Evolutionary conservation across 306 rosid species (phyloP), one percentile per base, ranked within the genome.

Genomic region (Gynostemma pentaphyllum): DNA sequence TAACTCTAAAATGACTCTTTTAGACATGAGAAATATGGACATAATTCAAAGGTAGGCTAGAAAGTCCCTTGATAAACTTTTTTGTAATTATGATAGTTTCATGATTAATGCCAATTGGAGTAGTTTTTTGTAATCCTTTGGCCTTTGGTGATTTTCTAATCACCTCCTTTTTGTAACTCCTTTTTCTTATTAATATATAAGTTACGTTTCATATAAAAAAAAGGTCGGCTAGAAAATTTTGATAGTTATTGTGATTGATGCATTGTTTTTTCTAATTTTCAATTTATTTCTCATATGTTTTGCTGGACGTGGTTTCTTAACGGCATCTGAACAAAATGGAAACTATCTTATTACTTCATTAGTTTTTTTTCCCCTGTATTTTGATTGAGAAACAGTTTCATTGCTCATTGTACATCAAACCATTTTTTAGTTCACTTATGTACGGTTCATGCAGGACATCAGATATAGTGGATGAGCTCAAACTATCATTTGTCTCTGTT

Each of bases 391-490:
- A 28, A 30, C 26, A 18, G 27, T 56, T 34, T 14, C 7, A 32
- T 15, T 52, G 60, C 30, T 13, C 3, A 55, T 55, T 18, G 62
- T 53, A 7, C 28, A 36, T 34, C 29, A 7, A 27, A 51, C 32
- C 21, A 32, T 9, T 16, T 40, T 47, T 19, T 18, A 7, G 19
- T 52, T 11, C 37, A 39, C 14, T 36, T 16, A 44, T 49, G 64
- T 59, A 46, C 41, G 62, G 54, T 68, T 76, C 55, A 15, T 79
- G 76, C 84, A 90, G 89, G 84, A 72, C 84, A 13, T 54, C 83
- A 0, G 82, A 74, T 45, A 85, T 83, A 67, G 70, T 87, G 62
- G 9, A 72, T 72, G 87, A 87, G 70, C 89, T 91, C 52, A 77
- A 68, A 65, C 32, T 32, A 7, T 61, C 42, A 21, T 87, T 78